phyloP scores from a whole-genome alignment of 768 basidiomycete species.

The Phlebiopsis gigantea region DNA sequence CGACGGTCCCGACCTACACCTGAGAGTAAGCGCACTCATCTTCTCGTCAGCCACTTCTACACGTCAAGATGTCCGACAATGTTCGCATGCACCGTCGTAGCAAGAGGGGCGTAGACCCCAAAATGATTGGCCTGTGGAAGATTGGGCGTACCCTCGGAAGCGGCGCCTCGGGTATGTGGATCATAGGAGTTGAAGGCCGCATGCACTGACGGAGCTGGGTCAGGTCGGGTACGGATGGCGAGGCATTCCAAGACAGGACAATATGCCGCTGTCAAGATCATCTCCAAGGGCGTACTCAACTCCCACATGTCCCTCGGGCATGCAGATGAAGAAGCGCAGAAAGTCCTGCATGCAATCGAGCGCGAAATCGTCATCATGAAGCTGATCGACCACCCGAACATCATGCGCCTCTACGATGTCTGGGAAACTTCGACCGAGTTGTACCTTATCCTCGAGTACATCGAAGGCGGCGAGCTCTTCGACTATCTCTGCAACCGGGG shows the following conservation, averaged over 20 bases:
- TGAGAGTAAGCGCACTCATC: not conserved
- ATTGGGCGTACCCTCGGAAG: slow-evolving; percentile 52
- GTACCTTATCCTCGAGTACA: slow-evolving; percentile 91
- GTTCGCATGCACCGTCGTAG: slow-evolving; percentile 13
- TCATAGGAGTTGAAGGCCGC: not conserved
- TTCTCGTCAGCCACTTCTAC: not conserved
- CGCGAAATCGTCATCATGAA: slow-evolving; percentile 98
- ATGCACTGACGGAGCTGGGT: not conserved
- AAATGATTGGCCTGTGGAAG: slow-evolving; percentile 48
- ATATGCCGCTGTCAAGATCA: slow-evolving; percentile 92
- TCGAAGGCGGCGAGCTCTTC: slow-evolving; percentile 92
- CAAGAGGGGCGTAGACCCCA: slow-evolving; percentile 28
- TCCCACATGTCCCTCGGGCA: slow-evolving; percentile 66
- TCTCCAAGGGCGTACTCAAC: slow-evolving; percentile 67
- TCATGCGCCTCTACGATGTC: slow-evolving; percentile 92
- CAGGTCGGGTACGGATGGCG: slow-evolving; percentile 88
- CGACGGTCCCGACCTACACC: not conserved
- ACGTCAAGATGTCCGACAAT: slow-evolving; percentile 14
- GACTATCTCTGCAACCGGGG: slow-evolving; percentile 84
- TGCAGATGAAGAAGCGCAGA: slow-evolving; percentile 70
- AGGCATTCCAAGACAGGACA: slow-evolving; percentile 84
- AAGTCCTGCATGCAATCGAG: slow-evolving; percentile 75
- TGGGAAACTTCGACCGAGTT: slow-evolving; percentile 91
- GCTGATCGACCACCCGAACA: slow-evolving; percentile 90
- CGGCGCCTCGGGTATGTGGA: slow-evolving; percentile 43